Conservation (phyloP, 2,329 filamentous ascomycete species). For the Colletotrichum trifolii region DNA sequence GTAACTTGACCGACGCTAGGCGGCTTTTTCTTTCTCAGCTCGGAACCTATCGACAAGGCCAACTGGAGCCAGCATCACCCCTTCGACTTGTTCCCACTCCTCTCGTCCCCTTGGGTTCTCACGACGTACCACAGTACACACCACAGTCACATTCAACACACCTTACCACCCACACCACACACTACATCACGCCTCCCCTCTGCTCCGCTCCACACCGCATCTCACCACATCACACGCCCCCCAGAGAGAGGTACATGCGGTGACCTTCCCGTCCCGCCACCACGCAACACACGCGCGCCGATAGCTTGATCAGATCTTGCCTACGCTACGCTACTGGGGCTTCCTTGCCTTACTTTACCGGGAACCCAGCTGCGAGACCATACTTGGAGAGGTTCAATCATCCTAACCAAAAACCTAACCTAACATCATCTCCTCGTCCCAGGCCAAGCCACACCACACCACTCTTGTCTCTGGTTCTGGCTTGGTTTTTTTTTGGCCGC, state of each 20-base stretch:
- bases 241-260: conserved; percentile 32
- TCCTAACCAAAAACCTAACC: conserved; percentile 28
- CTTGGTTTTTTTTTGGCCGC: conserved; percentile 19
- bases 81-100: background rate
- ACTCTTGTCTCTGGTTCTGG: conserved; percentile 26
- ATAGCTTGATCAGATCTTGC: conserved; percentile 40
- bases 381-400: conserved; percentile 21
- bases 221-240: background rate
- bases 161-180: background rate
- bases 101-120: background rate
- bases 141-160: background rate
- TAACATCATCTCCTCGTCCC: conserved; percentile 32
- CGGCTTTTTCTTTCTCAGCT: conserved; percentile 34
- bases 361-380: conserved; percentile 31
- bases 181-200: background rate
- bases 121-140: conserved; percentile 2
- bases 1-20: conserved; percentile 38
- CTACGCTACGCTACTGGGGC: background rate
- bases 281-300: conserved; percentile 36
- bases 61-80: conserved; percentile 22
- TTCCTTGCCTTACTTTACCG: conserved; percentile 2
- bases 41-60: conserved; percentile 22
- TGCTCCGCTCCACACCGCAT: background rate
- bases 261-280: conserved; percentile 38
- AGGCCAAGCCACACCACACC: conserved; percentile 36